Conservation (phyloP, 257 asterid species). For the Solanum clarkiae region DNA sequence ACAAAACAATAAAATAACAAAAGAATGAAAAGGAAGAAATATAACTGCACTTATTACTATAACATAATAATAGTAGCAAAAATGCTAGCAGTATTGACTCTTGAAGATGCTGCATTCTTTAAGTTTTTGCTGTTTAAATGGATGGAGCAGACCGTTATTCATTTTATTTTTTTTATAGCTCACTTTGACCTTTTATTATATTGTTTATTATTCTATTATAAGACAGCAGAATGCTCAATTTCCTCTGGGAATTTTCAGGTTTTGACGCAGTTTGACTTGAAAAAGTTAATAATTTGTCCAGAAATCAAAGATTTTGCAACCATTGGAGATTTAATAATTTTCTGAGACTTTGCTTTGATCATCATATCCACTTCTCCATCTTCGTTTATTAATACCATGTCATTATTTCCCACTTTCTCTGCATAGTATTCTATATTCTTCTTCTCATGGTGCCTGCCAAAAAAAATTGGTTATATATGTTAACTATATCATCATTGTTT, state of each 20-base stretch:
- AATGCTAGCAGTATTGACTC: background rate
- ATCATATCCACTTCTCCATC: conserved; percentile 24
- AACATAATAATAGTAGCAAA: background rate
- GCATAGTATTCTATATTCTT: conserved; percentile 27
- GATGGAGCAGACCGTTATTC: background rate
- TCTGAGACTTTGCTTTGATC: conserved; percentile 9
- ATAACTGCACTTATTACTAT: background rate
- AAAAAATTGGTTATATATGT: background rate
- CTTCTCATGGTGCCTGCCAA: conserved; percentile 23
- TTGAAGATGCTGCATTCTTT: background rate
- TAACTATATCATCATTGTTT: too few species aligned
- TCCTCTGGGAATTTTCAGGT: background rate
- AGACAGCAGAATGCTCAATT: background rate
- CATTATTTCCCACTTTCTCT: conserved; percentile 9
- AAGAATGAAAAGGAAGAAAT: background rate
- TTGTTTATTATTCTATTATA: background rate
- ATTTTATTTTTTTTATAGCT: background rate
- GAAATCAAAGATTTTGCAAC: conserved; percentile 8
- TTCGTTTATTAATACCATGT: conserved; percentile 22
- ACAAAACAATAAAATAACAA: too few species aligned
- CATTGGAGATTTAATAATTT: background rate
- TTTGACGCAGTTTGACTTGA: conserved; percentile 14
- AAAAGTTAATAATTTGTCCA: conserved; percentile 15
- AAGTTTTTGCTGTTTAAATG: background rate
- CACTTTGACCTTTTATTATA: background rate